These are phyloP conservation scores for Cryptococcus maquisensis DNA, from an alignment of 1,284 basidiomycete genomes.

Conservation along the genomic window DNA sequence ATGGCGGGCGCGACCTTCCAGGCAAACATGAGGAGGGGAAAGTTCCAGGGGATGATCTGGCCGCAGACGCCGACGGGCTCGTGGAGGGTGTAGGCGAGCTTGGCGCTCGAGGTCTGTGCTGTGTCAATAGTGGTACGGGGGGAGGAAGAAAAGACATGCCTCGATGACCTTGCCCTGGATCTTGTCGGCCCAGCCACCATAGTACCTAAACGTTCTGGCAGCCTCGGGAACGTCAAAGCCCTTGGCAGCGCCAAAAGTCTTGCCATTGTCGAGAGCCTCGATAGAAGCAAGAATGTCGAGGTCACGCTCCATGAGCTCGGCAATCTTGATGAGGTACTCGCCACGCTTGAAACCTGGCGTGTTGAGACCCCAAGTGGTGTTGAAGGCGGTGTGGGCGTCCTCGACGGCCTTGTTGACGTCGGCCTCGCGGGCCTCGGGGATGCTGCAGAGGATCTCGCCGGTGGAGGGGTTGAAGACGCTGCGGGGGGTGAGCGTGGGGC, in stretches of 20 bases:
- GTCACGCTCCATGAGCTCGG: slow-evolving; percentile 67
- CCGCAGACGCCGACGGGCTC: slow-evolving; percentile 93
- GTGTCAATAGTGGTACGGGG: neutral
- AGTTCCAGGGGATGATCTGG: slow-evolving; percentile 89
- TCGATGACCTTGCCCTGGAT: slow-evolving; percentile 54
- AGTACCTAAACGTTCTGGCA: slow-evolving; percentile 73
- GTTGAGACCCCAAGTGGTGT: slow-evolving; percentile 65
- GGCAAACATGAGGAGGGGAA: slow-evolving; percentile 85
- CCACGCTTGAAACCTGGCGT: slow-evolving; percentile 61
- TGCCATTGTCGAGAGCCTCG: slow-evolving; percentile 72
- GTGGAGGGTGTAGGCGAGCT: slow-evolving; percentile 80
- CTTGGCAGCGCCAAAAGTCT: slow-evolving; percentile 65
- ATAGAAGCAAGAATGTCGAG: slow-evolving; percentile 68
- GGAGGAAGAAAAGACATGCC: slow-evolving; percentile 35
- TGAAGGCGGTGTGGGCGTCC: slow-evolving; percentile 71
- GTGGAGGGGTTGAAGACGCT: slow-evolving; percentile 76
- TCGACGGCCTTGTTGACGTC: slow-evolving; percentile 74
- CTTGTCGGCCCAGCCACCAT: slow-evolving; percentile 64
- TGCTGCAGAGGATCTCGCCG: slow-evolving; percentile 64
- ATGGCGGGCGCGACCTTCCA: slow-evolving; percentile 90
- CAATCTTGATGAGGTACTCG: slow-evolving; percentile 62
- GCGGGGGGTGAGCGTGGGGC: slow-evolving; percentile 2
- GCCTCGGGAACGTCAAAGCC: slow-evolving; percentile 81
- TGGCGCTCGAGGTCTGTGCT: slow-evolving; percentile 54
- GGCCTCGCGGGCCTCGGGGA: slow-evolving; percentile 61